Conservation (phyloP, 176 grass and related monocot species). For the Cenchrus fungigraminus region DNA sequence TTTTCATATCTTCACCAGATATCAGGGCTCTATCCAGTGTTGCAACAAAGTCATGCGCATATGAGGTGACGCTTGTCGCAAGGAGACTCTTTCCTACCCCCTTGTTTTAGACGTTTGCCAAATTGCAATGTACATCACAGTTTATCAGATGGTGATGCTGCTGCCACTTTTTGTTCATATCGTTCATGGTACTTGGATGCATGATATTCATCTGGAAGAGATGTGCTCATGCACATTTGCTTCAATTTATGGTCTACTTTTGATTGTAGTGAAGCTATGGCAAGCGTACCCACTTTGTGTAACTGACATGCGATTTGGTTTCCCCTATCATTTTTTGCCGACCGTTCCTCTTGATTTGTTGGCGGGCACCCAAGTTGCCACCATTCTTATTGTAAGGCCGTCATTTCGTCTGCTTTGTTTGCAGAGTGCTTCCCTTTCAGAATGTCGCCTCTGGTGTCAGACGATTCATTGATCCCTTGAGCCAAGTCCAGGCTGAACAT, state of each 20-base stretch:
- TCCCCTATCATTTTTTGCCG: not conserved
- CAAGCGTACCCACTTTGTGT: not conserved
- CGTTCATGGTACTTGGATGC: not conserved
- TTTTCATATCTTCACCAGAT: slow-evolving; percentile 1
- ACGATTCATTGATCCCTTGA: not conserved
- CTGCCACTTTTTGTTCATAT: not conserved
- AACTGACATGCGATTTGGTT: not conserved
- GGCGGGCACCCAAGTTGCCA: not conserved
- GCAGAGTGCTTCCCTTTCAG: not conserved
- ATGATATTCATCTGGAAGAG: not conserved
- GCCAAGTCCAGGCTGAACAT: not conserved
- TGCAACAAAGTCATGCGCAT: not conserved
- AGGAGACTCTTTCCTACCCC: not conserved
- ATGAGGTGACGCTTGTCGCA: not conserved
- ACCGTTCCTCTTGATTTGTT: not conserved
- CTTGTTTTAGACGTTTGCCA: not conserved
- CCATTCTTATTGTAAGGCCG: not conserved
- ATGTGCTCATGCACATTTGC: not conserved
- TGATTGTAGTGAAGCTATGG: not conserved
- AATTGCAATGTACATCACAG: not conserved
- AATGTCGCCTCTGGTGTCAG: not conserved
- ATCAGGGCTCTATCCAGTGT: not conserved
- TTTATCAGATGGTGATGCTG: not conserved
- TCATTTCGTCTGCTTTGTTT: not conserved
- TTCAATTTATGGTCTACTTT: not conserved